Conservation (phyloP, 305 asterid genomes). For the Solanum chacoense region DNA sequence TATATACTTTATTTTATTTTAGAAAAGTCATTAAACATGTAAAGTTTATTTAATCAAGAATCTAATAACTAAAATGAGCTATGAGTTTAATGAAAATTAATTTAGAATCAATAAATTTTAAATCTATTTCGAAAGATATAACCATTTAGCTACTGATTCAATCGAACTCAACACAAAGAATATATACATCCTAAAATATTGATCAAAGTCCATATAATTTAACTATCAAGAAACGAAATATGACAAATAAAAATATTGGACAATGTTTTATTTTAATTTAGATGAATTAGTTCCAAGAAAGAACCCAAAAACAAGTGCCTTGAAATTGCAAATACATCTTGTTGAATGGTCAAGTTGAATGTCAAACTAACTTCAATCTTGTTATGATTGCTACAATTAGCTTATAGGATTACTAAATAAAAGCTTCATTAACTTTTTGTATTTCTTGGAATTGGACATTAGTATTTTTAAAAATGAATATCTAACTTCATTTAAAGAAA, state of each 20-base stretch:
- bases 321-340: background rate
- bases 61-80: background rate
- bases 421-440: background rate
- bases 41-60: background rate
- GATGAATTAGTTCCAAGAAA: background rate
- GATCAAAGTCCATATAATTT: background rate
- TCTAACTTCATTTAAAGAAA: background rate
- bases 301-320: background rate
- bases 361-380: background rate
- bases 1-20: background rate
- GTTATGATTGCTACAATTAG: background rate
- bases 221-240: background rate
- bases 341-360: background rate
- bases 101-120: background rate
- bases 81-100: background rate
- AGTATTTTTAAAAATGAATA: background rate
- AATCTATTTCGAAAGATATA: background rate
- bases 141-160: background rate
- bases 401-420: background rate
- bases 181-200: too few relatives aligned
- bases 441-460: background rate
- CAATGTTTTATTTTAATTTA: background rate
- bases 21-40: background rate
- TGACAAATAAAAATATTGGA: background rate
- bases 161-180: background rate